These are phyloP conservation scores for Dioszegia hungarica DNA, from an alignment of 768 basidiomycete species.

Conservation along the genomic window DNA sequence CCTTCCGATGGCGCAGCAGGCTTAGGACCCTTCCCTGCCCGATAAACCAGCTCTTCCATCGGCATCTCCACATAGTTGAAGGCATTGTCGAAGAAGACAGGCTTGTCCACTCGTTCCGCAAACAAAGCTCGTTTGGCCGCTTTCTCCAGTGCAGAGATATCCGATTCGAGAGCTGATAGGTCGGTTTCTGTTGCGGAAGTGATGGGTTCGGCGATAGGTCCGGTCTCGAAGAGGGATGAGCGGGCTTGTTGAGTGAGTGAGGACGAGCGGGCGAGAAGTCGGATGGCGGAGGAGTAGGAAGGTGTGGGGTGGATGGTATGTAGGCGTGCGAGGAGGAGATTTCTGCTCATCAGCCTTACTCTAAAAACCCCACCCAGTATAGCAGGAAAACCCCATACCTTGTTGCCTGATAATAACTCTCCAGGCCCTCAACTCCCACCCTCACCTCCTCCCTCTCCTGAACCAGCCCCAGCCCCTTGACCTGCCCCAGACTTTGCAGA, in stretches of 20 bases:
- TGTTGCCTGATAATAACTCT: conserved; percentile 68
- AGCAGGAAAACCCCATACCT: too few species aligned
- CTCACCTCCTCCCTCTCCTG: conserved; percentile 82
- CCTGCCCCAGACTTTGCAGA: conserved; percentile 76
- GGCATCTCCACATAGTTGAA: conserved; percentile 86
- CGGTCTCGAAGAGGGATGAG: conserved; percentile 15
- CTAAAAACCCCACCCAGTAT: too few species aligned
- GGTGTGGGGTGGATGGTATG: conserved; percentile 53
- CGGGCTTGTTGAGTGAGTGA: conserved; percentile 20
- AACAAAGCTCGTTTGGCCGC: conserved; percentile 43
- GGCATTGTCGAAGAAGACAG: conserved; percentile 88
- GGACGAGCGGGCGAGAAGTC: conserved; percentile 23
- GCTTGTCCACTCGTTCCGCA: conserved; percentile 62
- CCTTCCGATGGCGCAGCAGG: conserved; percentile 6
- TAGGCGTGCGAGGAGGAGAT: conserved; percentile 69
- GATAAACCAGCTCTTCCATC: conserved; percentile 66
- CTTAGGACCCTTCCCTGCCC: conserved; percentile 57
- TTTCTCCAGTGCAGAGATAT: conserved; percentile 24
- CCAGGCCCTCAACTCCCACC: conserved; percentile 68
- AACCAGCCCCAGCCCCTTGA: conserved; percentile 74
- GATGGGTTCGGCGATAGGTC: conserved; percentile 26
- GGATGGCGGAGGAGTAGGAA: conserved; percentile 38
- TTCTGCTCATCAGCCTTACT: conserved; percentile 54
- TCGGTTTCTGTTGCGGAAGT: conserved; percentile 9
- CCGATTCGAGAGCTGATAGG: conserved; percentile 11